Percentiles rank a stretch among this genome's conserved stretches.
phyloP scores from a whole-genome alignment of 2,329 filamentous ascomycete species.

The Phyllosticta citriasiana region DNA sequence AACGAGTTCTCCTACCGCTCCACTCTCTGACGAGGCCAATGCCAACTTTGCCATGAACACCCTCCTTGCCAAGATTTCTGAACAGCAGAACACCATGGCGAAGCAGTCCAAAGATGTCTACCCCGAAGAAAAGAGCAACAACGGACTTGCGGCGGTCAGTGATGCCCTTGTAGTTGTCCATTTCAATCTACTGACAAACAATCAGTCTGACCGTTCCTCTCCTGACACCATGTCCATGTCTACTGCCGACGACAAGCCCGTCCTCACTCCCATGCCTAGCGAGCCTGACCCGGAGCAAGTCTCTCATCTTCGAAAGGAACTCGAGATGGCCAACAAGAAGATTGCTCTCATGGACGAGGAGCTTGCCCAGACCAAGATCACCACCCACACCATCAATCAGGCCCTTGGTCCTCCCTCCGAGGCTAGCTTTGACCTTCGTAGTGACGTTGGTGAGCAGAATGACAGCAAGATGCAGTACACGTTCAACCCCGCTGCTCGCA shows the following conservation, averaged over 20 bases:
- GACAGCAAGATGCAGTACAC: slow-evolving; percentile 40
- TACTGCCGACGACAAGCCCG: background rate
- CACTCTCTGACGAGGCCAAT: background rate
- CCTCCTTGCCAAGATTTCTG: slow-evolving; percentile 61
- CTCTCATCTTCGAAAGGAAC: slow-evolving; percentile 56
- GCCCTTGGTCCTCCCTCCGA: slow-evolving; percentile 42
- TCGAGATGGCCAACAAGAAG: slow-evolving; percentile 59
- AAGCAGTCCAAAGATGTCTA: slow-evolving; percentile 2
- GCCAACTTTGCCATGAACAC: slow-evolving; percentile 43
- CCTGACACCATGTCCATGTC: background rate
- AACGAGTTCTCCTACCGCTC: slow-evolving; percentile 1
- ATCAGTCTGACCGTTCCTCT: background rate
- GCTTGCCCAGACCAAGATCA: slow-evolving; percentile 53
- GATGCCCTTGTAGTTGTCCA: background rate
- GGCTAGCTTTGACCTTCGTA: slow-evolving; percentile 36
- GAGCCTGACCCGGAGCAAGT: background rate
- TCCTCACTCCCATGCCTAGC: background rate
- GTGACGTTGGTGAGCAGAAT: slow-evolving; percentile 41
- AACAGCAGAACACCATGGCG: slow-evolving; percentile 37
- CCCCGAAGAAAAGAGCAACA: background rate
- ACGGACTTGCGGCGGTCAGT: background rate
- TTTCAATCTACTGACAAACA: background rate
- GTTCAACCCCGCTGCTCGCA: slow-evolving; percentile 38
- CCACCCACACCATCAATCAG: slow-evolving; percentile 50
- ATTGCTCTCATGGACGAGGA: slow-evolving; percentile 64